Evolutionary conservation across 2,329 filamentous ascomycete genomes (phyloP), one percentile per base, ranked within the genome.

Genomic region (Dactylellina sp.): DNA sequence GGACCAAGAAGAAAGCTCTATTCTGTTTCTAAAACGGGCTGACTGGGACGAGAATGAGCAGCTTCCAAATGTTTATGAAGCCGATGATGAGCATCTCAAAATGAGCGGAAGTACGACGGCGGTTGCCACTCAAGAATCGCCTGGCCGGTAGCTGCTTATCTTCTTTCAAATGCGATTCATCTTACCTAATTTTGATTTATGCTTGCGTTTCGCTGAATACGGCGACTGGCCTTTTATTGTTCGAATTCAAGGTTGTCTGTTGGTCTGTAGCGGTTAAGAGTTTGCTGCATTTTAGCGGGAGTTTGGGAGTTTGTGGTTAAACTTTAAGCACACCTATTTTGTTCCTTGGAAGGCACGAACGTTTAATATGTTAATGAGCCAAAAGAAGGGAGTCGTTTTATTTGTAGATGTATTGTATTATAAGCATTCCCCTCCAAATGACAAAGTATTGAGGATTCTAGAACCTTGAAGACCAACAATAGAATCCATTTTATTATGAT

Each of bases 11-110:
- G 68, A 72, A 7, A n/a, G 24, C 11, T 72, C 68, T 2, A 65
- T 55, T 14, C 59, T 46, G 3, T 60, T 72, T 42, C 39, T 72
- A 20, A 71, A 52, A 42, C 18, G 52, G 35, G 44, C 63, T 20
- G 68, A 65, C 20, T 72, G 68, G 68, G 68, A 65, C 39, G 68
- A 72, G 47, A 72, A 72, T 25, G 68, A 72, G 24, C 60, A 65
- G 25, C 60, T 72, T 16, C 60, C 60, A 14, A 53, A 64, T 37
- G 40, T 61, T 39, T 47, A 72, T 42, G 68, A 72, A 24, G 32
- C 49, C 1, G 68, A 72, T 7, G 68, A 72, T 37, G 62, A 63
- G 24, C 46, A 65, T 22, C 44, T 52, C 14, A 72, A 72, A 55
- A 61, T 57, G 35, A 72, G 68, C 16, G 68, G 68, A 28, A 64